Conservation (phyloP, 192 early-diverging fungal species). For the Podila horticola region DNA sequence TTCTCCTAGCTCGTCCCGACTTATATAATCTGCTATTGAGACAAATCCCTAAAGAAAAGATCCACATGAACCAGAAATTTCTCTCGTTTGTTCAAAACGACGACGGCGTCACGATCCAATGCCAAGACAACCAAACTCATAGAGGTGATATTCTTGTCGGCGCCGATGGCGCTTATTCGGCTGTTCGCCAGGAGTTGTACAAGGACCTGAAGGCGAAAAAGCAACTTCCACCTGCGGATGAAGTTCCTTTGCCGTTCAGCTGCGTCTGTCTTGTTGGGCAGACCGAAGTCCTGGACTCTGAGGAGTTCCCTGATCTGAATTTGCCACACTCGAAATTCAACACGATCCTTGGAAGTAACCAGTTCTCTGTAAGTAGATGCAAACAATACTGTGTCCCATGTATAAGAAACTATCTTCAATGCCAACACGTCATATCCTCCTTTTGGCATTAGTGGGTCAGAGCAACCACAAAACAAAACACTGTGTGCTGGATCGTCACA, state of each 20-base stretch:
- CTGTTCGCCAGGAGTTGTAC: constrained; percentile 5
- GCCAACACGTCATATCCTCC: neutral
- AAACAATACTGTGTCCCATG: too few species aligned
- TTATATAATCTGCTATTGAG: neutral
- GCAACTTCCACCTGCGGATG: neutral
- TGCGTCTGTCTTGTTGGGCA: constrained; percentile 2
- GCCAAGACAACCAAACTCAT: neutral
- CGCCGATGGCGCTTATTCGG: constrained; percentile 10
- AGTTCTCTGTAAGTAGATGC: constrained; percentile 4
- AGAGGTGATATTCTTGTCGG: constrained; percentile 10
- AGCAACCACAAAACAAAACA: neutral
- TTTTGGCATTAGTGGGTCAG: neutral
- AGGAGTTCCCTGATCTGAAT: neutral
- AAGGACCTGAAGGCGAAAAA: neutral
- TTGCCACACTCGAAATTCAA: neutral
- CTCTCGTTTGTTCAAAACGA: constrained; percentile 4
- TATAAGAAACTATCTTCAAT: neutral
- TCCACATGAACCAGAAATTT: constrained; percentile 6
- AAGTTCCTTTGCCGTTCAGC: neutral
- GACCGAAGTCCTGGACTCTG: neutral
- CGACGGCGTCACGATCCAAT: neutral
- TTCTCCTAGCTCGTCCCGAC: neutral
- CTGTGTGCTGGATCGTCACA: constrained; percentile 5
- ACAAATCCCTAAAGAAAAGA: neutral
- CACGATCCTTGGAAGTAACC: constrained; percentile 1